These are phyloP conservation scores for Trichosporon sp. DNA, from an alignment of 1,284 basidiomycete genomes.

Conservation along the genomic window DNA sequence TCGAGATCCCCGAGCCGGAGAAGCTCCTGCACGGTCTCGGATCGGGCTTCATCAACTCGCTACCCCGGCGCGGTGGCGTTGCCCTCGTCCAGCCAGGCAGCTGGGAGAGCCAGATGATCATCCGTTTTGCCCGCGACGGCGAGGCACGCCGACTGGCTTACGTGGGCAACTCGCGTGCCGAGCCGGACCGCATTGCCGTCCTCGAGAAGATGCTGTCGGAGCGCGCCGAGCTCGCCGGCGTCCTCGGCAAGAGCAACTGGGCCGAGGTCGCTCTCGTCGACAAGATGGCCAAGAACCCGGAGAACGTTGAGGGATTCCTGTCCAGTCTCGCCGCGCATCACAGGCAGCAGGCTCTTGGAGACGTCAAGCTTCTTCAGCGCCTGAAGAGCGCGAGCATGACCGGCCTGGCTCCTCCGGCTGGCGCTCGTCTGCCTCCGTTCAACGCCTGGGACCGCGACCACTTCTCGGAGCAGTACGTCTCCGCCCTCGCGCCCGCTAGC, in stretches of 20 bases:
- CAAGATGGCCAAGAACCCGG: conserved; percentile 92
- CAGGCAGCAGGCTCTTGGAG: conserved; percentile 69
- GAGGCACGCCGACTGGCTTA: conserved; percentile 79
- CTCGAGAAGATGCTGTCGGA: conserved; percentile 75
- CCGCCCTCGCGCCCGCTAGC: conserved; percentile 60
- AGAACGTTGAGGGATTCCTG: conserved; percentile 84
- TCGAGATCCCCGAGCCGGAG: conserved; percentile 52
- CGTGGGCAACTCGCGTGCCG: conserved; percentile 67
- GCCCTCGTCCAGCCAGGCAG: conserved; percentile 78
- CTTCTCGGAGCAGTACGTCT: conserved; percentile 60
- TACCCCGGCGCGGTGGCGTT: conserved; percentile 61
- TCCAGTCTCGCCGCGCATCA: conserved; percentile 76
- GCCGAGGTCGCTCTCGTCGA: conserved; percentile 81
- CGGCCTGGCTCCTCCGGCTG: conserved; percentile 33
- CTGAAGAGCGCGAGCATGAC: conserved; percentile 73
- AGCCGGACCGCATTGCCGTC: conserved; percentile 58
- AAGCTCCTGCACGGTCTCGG: conserved; percentile 52
- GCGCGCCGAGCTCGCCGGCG: conserved; percentile 73
- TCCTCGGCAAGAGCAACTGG: conserved; percentile 81
- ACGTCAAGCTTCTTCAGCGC: conserved; percentile 69
- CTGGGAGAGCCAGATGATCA: conserved; percentile 87
- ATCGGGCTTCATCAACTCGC: conserved; percentile 57
- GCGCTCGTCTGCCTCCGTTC: conserved; percentile 65
- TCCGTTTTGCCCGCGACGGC: conserved; percentile 79
- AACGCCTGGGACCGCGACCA: conserved; percentile 93